Base-by-base conservation (phyloP, 768 basidiomycete genomes). In the Symmetrospora coprosmae region DNA sequence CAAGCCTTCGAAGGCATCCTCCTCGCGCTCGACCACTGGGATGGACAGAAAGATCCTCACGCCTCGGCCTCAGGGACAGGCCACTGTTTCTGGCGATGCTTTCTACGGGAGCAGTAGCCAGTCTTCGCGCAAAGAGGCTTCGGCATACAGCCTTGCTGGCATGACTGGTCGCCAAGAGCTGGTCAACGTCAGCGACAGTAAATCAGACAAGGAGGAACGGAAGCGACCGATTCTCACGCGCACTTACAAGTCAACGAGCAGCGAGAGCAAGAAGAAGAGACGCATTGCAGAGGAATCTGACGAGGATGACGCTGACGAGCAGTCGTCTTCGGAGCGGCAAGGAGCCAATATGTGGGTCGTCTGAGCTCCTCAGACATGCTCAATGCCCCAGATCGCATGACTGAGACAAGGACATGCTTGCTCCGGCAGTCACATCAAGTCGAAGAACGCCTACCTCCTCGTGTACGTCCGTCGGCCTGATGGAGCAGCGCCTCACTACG, bases 391-490 rank as follows among this genome's bases (percentile, higher is more conserved):
- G 19, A 49, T 25, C 49, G 19, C 13, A 19, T 39, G 38, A 19
- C 38, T 39, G 38, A 39, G 14, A 13, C 14, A 13, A 39, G 14
- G 38, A 13, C 13, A 13, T 39, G 13, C 4, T 50, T 33, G 27
- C 48, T 16, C 9, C 23, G 6, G 25, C 55, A 66, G 63, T 31
- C 47, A 62, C 0, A 64, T 65, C 23, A 66, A 64, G 46, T 69
- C 68, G 31, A 69, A 67, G 46, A 66, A 69, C 40, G 66, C 68
- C 34, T 69, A 97, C 73, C 92, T 96, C 89, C 78, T 96, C 31
- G 82, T 97, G 53, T 97, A 96, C 72, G 78, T 80, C 35, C 79
- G 81, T 11, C 77, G 75, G 65, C 67, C 72, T 28, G 59, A 66
- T 19, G 5, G 27, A 11, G 27, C 37, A 1, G 5, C 30, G 7